Percentiles rank a stretch among this genome's conserved stretches.
Evolutionary conservation across 805 yeast species (phyloP).

Genomic region (Wickerhamiella kurtzmanii): DNA sequence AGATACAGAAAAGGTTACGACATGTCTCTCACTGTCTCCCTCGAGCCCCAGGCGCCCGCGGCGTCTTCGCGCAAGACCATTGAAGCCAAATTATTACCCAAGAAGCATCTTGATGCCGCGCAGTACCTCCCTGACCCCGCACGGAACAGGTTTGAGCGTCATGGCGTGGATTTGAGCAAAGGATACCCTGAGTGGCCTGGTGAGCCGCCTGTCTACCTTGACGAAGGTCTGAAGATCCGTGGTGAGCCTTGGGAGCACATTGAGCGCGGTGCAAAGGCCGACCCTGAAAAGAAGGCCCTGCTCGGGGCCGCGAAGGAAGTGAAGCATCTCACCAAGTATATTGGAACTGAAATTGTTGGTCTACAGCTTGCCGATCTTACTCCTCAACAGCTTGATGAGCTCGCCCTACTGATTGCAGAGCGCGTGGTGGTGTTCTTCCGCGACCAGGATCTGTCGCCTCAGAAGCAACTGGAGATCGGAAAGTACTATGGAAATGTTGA

Average conservation of each 20-base stretch:
- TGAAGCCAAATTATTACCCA: not conserved
- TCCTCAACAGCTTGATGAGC: conserved; percentile 35
- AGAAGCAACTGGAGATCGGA: conserved; percentile 34
- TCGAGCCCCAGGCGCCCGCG: not conserved
- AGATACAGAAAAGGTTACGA: too few species aligned
- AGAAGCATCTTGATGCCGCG: conserved; percentile 2
- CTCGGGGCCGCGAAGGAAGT: conserved; percentile 33
- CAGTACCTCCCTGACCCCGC: conserved; percentile 21
- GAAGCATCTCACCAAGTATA: conserved; percentile 31
- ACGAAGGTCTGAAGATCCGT: conserved; percentile 30
- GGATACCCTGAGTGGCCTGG: conserved; percentile 33
- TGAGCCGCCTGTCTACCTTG: conserved; percentile 29
- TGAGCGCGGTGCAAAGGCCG: conserved; percentile 28
- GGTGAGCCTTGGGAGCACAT: conserved; percentile 24
- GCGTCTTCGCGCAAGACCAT: not conserved
- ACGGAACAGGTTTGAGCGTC: conserved; percentile 24
- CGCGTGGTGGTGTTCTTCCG: conserved; percentile 41
- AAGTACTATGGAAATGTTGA: conserved; percentile 35
- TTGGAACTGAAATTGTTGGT: conserved; percentile 40
- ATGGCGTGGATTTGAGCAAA: conserved; percentile 27
- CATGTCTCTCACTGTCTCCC: not conserved
- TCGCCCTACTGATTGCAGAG: conserved; percentile 36
- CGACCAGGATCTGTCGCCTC: conserved; percentile 33
- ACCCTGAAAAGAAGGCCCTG: conserved; percentile 32
- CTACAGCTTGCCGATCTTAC: conserved; percentile 32